A percentile compares a stretch with the other conserved stretches of the same genome.
Conservation (phyloP, 2,329 filamentous ascomycete species). For the Calonectria crousiana region DNA sequence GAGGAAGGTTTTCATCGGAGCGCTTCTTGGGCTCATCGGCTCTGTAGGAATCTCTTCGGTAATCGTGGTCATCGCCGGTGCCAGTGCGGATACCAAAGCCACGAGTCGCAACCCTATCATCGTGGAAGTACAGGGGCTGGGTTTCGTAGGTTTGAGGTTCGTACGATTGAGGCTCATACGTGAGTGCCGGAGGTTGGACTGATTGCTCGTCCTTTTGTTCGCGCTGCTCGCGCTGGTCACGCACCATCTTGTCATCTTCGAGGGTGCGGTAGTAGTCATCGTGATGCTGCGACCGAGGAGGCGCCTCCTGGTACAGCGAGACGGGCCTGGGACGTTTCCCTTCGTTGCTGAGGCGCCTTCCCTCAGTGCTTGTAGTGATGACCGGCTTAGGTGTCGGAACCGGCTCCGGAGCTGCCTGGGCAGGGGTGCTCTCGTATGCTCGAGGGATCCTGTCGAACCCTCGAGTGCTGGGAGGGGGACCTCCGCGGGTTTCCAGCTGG, state of each 20-base stretch:
- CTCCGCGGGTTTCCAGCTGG: constrained; percentile 56
- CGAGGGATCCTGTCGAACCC: constrained; percentile 78
- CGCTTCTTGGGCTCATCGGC: constrained; percentile 45
- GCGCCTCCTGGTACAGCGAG: constrained; percentile 66
- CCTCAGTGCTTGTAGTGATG: constrained; percentile 31
- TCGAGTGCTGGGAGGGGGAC: constrained; percentile 76
- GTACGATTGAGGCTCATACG: constrained; percentile 33
- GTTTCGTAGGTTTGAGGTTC: constrained; percentile 41
- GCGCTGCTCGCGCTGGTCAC: constrained; percentile 47
- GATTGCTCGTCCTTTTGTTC: constrained; percentile 51
- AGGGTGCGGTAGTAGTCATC: constrained; percentile 63
- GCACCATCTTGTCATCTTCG: constrained; percentile 60
- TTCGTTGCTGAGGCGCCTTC: constrained; percentile 47
- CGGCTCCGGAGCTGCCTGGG: constrained; percentile 54
- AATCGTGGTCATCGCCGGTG: constrained; percentile 52
- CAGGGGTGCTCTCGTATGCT: constrained; percentile 59
- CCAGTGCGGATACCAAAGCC: constrained; percentile 67
- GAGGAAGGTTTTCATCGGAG: constrained; percentile 47
- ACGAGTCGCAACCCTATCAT: constrained; percentile 60
- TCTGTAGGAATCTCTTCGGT: constrained; percentile 54
- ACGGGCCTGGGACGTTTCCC: constrained; percentile 57
- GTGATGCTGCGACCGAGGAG: constrained; percentile 56
- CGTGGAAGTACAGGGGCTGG: constrained; percentile 52
- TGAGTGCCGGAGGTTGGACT: constrained; percentile 18
- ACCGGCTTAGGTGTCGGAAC: constrained; percentile 37